These are phyloP conservation scores for Coffea eugenioides DNA, from an alignment of 257 asterid species.

Conservation along the genomic window DNA sequence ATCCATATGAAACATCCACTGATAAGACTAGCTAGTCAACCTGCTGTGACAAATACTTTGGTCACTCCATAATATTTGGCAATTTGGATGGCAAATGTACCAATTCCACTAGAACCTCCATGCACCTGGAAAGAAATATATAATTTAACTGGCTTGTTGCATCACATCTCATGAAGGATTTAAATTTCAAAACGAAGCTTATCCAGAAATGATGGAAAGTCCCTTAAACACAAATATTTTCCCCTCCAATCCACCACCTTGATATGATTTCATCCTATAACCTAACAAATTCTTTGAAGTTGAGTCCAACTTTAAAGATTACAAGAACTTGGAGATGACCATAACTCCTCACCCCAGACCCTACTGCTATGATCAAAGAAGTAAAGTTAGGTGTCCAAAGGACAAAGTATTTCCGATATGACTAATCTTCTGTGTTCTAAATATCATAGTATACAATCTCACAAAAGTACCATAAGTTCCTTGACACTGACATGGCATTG, in stretches of 20 bases:
- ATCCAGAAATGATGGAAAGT: not conserved
- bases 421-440: not conserved
- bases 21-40: slow-evolving; percentile 30
- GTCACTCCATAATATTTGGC: slow-evolving; percentile 64
- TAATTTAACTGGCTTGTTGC: not conserved
- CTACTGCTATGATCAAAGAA: not conserved
- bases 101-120: slow-evolving; percentile 99
- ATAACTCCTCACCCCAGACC: not conserved
- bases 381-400: not conserved
- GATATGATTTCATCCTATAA: not conserved
- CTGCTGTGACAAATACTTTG: slow-evolving; percentile 93
- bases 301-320: not conserved
- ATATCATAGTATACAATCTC: not conserved
- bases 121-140: slow-evolving; percentile 56
- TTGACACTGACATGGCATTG: not conserved
- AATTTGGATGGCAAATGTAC: slow-evolving; percentile 92
- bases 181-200: not conserved
- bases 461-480: not conserved
- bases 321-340: not conserved
- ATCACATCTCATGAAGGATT: not conserved
- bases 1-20: not conserved
- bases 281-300: not conserved
- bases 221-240: not conserved
- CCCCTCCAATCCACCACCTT: not conserved
- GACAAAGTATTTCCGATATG: not conserved